These are phyloP conservation scores for Chaetomiaceae sp. DNA, from an alignment of 2,329 filamentous ascomycete species.

Conservation along the genomic window DNA sequence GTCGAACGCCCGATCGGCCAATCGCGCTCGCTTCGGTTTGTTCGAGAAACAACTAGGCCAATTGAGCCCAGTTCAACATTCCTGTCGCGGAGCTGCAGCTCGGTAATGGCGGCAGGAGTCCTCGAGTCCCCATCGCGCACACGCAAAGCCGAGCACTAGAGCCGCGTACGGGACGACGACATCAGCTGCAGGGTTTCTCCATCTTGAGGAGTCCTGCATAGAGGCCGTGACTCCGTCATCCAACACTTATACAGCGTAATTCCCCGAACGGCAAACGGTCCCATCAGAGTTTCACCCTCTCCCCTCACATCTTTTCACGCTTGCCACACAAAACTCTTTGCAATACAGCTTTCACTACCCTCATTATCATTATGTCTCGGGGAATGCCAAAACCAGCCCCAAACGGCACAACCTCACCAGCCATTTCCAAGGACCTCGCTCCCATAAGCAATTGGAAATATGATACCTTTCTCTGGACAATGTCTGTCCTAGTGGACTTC, in stretches of 20 bases:
- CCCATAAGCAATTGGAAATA: constrained; percentile 72
- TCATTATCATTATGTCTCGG: constrained; percentile 18
- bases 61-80: not conserved
- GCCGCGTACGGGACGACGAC: not conserved
- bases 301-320: no score
- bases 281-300: no score
- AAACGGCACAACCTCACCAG: constrained; percentile 27
- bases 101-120: not conserved
- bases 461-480: constrained; percentile 71
- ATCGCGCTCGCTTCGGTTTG: not conserved
- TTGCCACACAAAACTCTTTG: not conserved
- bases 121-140: no score
- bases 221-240: no score
- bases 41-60: not conserved
- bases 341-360: not conserved
- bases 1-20: not conserved
- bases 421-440: constrained; percentile 51
- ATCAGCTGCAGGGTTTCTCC: not conserved
- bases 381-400: constrained; percentile 14
- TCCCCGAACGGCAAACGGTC: no score
- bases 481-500: constrained; percentile 82
- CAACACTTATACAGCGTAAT: no score
- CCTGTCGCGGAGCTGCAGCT: not conserved
- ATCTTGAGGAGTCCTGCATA: no score
- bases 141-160: not conserved